A percentile compares a stretch with the other conserved stretches of the same genome.
These are phyloP conservation scores for Aspergillus quadrilineatus DNA, from an alignment of 2,329 filamentous ascomycete species.

Conservation along the genomic window DNA sequence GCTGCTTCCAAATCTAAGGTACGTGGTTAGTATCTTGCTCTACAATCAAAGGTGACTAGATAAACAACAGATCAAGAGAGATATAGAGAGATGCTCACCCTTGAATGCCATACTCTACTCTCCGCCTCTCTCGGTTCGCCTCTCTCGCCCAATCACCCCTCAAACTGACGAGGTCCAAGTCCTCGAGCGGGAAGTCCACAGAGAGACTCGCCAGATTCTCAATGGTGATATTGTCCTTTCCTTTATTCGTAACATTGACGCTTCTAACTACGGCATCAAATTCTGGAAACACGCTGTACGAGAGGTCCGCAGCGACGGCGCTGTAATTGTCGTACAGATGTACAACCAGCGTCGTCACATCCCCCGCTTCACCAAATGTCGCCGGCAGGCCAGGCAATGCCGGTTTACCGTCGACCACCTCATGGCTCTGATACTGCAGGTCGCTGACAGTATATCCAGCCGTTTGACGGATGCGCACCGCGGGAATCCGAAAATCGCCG, in stretches of 20 bases:
- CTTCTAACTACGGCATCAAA: constrained; percentile 63
- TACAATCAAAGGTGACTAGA: too few relatives aligned
- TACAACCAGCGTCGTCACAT: constrained; percentile 61
- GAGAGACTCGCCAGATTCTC: constrained; percentile 62
- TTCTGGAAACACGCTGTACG: constrained; percentile 63
- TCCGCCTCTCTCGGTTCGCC: constrained; percentile 54
- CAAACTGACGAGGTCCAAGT: constrained; percentile 64
- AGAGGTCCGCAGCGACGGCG: constrained; percentile 57
- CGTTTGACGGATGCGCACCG: constrained; percentile 60
- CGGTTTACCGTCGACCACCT: constrained; percentile 58
- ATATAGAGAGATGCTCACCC: constrained; percentile 42
- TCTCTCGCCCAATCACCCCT: constrained; percentile 65
- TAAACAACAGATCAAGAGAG: too few relatives aligned
- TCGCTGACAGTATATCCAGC: constrained; percentile 60
- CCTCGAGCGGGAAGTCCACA: constrained; percentile 59
- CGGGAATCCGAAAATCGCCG: constrained; percentile 64
- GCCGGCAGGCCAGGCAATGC: constrained; percentile 57
- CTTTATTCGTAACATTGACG: constrained; percentile 61
- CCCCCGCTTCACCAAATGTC: constrained; percentile 56
- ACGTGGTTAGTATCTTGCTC: too few relatives aligned
- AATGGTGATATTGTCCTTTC: constrained; percentile 54
- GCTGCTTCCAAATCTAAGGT: constrained; percentile 57
- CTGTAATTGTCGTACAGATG: constrained; percentile 61
- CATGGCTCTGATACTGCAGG: constrained; percentile 59
- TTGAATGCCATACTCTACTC: constrained; percentile 57